Conservation (phyloP, 495 filamentous ascomycete genomes). For the Apiosordaria backusii region DNA sequence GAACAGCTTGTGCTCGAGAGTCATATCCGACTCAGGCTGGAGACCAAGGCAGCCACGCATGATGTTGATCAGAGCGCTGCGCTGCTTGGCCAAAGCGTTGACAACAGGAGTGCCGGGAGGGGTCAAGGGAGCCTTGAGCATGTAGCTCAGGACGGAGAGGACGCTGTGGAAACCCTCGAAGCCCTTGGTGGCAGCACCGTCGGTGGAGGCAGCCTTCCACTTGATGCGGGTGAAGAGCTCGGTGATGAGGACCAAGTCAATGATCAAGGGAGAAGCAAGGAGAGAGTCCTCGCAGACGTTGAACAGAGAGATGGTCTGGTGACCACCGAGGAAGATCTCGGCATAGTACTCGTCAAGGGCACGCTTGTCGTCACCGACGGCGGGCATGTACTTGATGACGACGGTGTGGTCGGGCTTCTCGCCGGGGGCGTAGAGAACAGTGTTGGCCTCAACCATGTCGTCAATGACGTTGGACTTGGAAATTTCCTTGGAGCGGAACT, state of each 20-base stretch:
- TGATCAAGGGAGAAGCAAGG: constrained; percentile 94
- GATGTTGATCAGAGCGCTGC: constrained; percentile 92
- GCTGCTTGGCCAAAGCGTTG: constrained; percentile 96
- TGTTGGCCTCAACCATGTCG: constrained; percentile 97
- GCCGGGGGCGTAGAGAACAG: constrained; percentile 78
- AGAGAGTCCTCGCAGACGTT: constrained; percentile 99
- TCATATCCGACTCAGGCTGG: constrained; percentile 99
- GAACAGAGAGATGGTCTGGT: constrained; percentile 95
- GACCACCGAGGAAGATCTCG: constrained; percentile 98
- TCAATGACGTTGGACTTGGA: constrained; percentile 98
- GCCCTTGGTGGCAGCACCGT: constrained; percentile 55
- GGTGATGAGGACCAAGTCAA: constrained; percentile 85
- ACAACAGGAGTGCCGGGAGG: constrained; percentile 94
- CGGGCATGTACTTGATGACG: constrained; percentile 98
- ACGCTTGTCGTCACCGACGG: constrained; percentile 98
- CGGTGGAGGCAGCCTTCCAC: constrained; percentile 66
- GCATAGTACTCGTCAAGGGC: constrained; percentile 98
- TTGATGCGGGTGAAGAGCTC: constrained; percentile 98
- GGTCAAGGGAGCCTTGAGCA: constrained; percentile 97
- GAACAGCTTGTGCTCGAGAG: constrained; percentile 98
- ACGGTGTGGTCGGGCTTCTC: constrained; percentile 89
- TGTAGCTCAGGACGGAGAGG: constrained; percentile 96
- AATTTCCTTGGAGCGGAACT: constrained; percentile 99
- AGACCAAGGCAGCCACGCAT: constrained; percentile 97
- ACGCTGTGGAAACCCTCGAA: constrained; percentile 96